Percentiles rank a stretch among this genome's conserved stretches.
These are phyloP conservation scores for Dictyostelium citrinum DNA, from an alignment of 78 protist genomes.

Conservation along the genomic window DNA sequence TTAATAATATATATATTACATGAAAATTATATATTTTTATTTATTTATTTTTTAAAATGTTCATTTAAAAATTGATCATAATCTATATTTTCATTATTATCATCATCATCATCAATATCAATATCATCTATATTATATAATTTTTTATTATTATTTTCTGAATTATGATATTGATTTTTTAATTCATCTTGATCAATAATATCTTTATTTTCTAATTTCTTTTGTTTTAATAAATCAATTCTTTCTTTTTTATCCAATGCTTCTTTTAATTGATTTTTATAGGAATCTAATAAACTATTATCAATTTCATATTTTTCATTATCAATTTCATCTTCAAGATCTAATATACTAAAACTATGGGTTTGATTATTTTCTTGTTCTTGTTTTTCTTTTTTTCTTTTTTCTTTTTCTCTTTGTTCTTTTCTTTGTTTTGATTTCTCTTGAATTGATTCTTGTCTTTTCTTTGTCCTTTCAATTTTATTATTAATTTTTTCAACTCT, in stretches of 20 bases:
- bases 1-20: not conserved
- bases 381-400: not conserved
- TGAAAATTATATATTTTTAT: not conserved
- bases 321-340: not conserved
- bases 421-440: not conserved
- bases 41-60: slow-evolving; percentile 4
- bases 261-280: not conserved
- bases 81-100: not conserved
- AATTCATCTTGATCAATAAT: not conserved
- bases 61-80: slow-evolving; percentile 1
- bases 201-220: not conserved
- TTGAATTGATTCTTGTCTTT: not conserved
- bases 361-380: not conserved
- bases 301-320: not conserved
- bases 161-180: not conserved
- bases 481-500: not conserved
- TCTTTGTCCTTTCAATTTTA: not conserved
- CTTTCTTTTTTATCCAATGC: not conserved
- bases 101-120: not conserved
- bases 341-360: not conserved
- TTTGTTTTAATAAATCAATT: not conserved
- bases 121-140: not conserved
- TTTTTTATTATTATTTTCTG: not conserved
- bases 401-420: not conserved
- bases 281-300: not conserved